Percentiles rank a stretch among this genome's conserved stretches.
These are phyloP conservation scores for Phialemoniopsis sp. DNA, from an alignment of 2,329 filamentous ascomycete genomes.

Conservation along the genomic window DNA sequence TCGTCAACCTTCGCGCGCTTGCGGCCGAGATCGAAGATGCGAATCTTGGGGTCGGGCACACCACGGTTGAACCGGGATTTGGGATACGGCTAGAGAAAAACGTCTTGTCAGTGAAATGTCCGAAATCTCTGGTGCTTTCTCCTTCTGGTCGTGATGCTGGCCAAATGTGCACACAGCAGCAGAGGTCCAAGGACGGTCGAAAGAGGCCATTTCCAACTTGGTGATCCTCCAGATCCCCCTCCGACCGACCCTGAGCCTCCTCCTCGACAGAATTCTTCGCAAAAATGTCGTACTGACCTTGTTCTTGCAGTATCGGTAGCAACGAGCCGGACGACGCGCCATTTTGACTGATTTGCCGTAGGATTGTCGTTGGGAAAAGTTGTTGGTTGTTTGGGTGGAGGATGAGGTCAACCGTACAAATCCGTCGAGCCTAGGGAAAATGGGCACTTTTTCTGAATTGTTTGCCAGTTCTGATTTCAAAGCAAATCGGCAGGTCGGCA, in stretches of 20 bases:
- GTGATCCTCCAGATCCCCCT: not conserved
- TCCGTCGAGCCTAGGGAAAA: conserved; percentile 20
- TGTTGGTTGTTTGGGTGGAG: conserved; percentile 34
- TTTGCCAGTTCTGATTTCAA: conserved; percentile 46
- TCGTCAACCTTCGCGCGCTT: conserved; percentile 99
- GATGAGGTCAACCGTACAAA: conserved; percentile 2
- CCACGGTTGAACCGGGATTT: conserved; percentile 99
- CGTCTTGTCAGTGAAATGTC: conserved; percentile 49
- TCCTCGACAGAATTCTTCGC: conserved; percentile 5
- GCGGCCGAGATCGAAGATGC: conserved; percentile 98
- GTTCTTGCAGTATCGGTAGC: conserved; percentile 99
- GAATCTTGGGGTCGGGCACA: conserved; percentile 82
- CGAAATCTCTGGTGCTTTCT: not conserved
- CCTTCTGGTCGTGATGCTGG: no score
- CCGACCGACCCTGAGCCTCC: conserved; percentile 4
- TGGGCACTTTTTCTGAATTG: conserved; percentile 1
- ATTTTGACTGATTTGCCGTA: conserved; percentile 75
- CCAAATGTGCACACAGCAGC: no score
- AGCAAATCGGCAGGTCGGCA: conserved; percentile 27
- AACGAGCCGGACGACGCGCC: conserved; percentile 98
- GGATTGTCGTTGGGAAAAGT: conserved; percentile 38
- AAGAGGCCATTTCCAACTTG: not conserved
- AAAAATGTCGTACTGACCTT: conserved; percentile 64
- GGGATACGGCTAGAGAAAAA: conserved; percentile 77
- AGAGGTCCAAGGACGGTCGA: not conserved